Percentiles rank a stretch among this genome's conserved stretches.
phyloP scores from a whole-genome alignment of 2,329 filamentous ascomycete genomes.

The Paraphoma chrysanthemicola region DNA sequence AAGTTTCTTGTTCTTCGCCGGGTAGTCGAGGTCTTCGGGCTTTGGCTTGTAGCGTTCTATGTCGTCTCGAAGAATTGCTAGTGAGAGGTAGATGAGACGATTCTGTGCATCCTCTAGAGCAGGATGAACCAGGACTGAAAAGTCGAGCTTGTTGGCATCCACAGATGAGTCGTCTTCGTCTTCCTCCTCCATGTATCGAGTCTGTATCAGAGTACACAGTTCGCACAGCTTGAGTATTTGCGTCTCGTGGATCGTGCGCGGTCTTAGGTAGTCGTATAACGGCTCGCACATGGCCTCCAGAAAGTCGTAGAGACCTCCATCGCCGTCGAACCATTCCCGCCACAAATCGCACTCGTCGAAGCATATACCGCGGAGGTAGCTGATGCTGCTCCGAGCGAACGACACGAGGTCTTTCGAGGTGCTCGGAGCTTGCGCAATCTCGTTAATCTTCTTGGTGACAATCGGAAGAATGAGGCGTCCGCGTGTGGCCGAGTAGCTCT shows the following conservation, averaged over 20 bases:
- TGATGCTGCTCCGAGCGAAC: constrained; percentile 69
- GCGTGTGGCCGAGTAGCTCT: constrained; percentile 67
- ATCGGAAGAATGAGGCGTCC: constrained; percentile 67
- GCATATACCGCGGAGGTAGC: constrained; percentile 70
- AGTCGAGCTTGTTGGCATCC: constrained; percentile 65
- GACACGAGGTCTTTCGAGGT: constrained; percentile 69
- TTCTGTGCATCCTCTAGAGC: constrained; percentile 73
- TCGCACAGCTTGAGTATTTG: constrained; percentile 72
- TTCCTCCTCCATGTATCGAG: constrained; percentile 65
- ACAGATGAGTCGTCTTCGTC: constrained; percentile 59
- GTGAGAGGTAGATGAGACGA: constrained; percentile 69
- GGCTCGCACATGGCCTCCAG: constrained; percentile 72
- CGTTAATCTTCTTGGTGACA: constrained; percentile 66
- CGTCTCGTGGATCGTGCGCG: constrained; percentile 70
- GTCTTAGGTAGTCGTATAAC: constrained; percentile 70
- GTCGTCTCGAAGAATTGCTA: constrained; percentile 68
- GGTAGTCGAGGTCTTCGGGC: constrained; percentile 70
- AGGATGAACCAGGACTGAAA: constrained; percentile 67
- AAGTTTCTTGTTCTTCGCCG: constrained; percentile 57
- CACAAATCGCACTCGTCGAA: constrained; percentile 72
- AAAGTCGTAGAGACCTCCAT: constrained; percentile 69
- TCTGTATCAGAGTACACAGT: constrained; percentile 70
- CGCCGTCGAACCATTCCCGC: constrained; percentile 70
- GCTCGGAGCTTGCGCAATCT: constrained; percentile 64
- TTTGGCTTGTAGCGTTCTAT: constrained; percentile 72